Conservation (phyloP, 768 basidiomycete genomes). For the Termitomyces bulborhizus region DNA sequence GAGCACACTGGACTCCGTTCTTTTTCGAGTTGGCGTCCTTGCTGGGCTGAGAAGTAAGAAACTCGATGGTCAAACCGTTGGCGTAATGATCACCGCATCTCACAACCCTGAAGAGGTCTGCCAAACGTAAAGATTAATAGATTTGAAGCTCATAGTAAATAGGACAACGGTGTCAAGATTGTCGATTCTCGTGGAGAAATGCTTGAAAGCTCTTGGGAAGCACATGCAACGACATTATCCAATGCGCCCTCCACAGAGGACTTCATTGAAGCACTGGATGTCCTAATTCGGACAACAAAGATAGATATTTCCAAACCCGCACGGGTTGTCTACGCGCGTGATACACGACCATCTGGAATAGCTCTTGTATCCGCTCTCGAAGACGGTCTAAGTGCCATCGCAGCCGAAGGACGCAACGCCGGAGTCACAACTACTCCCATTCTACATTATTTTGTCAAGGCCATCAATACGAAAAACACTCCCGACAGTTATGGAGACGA, state of each 20-base stretch:
- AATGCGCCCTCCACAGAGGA: slow-evolving; percentile 74
- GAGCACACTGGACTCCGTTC: slow-evolving; percentile 73
- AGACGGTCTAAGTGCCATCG: slow-evolving; percentile 75
- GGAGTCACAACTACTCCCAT: slow-evolving; percentile 92
- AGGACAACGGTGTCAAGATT: slow-evolving; percentile 99
- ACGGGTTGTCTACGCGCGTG: slow-evolving; percentile 83
- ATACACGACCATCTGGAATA: slow-evolving; percentile 87
- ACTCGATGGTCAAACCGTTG: slow-evolving; percentile 86
- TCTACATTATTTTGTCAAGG: slow-evolving; percentile 89
- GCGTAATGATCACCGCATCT: slow-evolving; percentile 99
- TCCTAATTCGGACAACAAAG: slow-evolving; percentile 54
- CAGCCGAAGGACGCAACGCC: slow-evolving; percentile 62
- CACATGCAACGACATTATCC: slow-evolving; percentile 77
- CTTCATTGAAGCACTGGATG: slow-evolving; percentile 60
- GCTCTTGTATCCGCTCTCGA: slow-evolving; percentile 70
- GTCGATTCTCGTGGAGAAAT: slow-evolving; percentile 98
- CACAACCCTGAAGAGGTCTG: slow-evolving; percentile 95
- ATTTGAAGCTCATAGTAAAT: slow-evolving; percentile 7
- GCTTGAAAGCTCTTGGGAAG: slow-evolving; percentile 92
- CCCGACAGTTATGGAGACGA: slow-evolving; percentile 76
- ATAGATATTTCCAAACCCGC: slow-evolving; percentile 80
- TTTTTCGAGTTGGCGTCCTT: slow-evolving; percentile 89
- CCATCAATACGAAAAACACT: slow-evolving; percentile 82
- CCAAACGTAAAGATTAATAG: slow-evolving; percentile 7
- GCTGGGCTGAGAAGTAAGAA: slow-evolving; percentile 89